A percentile compares a stretch with the other conserved stretches of the same genome.
Evolutionary conservation across 176 grass and related monocot genomes (phyloP).

Genomic region (Oryza officinalis): DNA sequence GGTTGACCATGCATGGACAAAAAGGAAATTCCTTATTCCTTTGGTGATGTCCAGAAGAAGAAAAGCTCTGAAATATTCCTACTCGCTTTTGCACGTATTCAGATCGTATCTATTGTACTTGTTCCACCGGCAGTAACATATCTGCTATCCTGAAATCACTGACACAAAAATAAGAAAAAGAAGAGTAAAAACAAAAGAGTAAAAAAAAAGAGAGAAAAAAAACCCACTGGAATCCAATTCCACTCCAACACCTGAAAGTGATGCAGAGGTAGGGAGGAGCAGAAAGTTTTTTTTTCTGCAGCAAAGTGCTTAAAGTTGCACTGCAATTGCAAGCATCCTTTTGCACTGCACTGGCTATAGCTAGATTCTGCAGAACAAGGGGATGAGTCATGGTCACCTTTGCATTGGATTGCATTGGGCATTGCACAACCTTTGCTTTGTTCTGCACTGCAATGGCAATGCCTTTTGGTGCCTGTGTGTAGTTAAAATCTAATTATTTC

Average conservation of each 20-base stretch:
- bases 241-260: not conserved
- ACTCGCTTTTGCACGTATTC: not conserved
- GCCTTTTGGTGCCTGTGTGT: not conserved
- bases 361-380: slow-evolving; percentile 3
- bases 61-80: not conserved
- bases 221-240: slow-evolving; percentile 25
- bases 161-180: not conserved
- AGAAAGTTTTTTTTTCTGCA: not conserved
- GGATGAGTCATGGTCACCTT: slow-evolving; percentile 25
- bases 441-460: not conserved
- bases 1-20: not conserved
- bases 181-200: not conserved
- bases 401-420: not conserved
- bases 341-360: not conserved
- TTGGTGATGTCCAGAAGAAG: not conserved
- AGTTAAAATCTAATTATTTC: too few species aligned
- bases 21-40: slow-evolving; percentile 1
- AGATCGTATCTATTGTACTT: not conserved
- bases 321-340: slow-evolving; percentile 8
- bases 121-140: not conserved
- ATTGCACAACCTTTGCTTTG: not conserved
- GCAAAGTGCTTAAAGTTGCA: slow-evolving; percentile 10
- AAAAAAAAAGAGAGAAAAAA: not conserved
- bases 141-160: not conserved
- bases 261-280: not conserved